Evolutionary conservation across 2,329 filamentous ascomycete species (phyloP).

Genomic region (Fusarium sp.): DNA sequence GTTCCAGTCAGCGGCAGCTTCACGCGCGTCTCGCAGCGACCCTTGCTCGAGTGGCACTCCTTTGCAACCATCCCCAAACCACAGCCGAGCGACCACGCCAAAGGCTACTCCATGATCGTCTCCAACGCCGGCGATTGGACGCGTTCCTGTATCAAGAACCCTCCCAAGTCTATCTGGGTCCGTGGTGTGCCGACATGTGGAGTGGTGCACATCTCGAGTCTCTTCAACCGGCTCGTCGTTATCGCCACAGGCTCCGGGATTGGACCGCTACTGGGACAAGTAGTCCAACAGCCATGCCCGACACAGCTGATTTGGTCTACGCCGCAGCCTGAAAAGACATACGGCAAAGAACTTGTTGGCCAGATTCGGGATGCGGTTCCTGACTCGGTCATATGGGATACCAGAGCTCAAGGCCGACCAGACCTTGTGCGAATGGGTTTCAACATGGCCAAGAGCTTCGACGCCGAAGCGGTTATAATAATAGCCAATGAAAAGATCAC

Average conservation of each 20-base stretch:
- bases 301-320: slow-evolving; percentile 77
- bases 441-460: slow-evolving; percentile 66
- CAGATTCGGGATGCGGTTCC: slow-evolving; percentile 68
- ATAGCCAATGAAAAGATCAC: slow-evolving; percentile 78
- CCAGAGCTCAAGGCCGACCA: slow-evolving; percentile 66
- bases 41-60: slow-evolving; percentile 77
- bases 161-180: slow-evolving; percentile 72
- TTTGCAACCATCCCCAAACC: slow-evolving; percentile 78
- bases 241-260: slow-evolving; percentile 80
- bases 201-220: slow-evolving; percentile 72
- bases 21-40: slow-evolving; percentile 68
- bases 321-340: slow-evolving; percentile 69
- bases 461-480: slow-evolving; percentile 76
- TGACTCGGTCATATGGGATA: slow-evolving; percentile 75
- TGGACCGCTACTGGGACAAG: slow-evolving; percentile 71
- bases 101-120: slow-evolving; percentile 74
- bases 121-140: slow-evolving; percentile 84
- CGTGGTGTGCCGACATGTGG: slow-evolving; percentile 74
- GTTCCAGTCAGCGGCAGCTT: slow-evolving; percentile 62
- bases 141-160: slow-evolving; percentile 67
- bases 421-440: slow-evolving; percentile 63
- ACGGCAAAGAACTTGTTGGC: slow-evolving; percentile 66
- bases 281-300: slow-evolving; percentile 61
- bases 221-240: slow-evolving; percentile 73
- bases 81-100: slow-evolving; percentile 43